phyloP scores from a whole-genome alignment of 495 filamentous ascomycete species.

The Podospora pseudopauciseta region DNA sequence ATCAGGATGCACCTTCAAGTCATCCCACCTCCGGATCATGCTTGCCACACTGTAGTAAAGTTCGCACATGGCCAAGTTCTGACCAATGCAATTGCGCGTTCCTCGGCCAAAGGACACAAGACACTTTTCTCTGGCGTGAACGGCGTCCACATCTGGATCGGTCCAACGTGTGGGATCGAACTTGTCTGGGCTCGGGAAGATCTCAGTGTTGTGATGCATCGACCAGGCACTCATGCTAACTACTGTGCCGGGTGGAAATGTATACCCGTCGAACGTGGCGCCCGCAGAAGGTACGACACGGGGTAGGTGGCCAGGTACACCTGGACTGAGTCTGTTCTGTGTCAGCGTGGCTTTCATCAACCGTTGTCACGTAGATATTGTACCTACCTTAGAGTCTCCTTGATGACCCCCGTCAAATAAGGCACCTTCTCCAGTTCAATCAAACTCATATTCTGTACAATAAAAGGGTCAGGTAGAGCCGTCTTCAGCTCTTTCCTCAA shows the following conservation, averaged over 20 bases:
- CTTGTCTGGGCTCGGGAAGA: conserved; percentile 37
- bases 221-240: conserved; percentile 24
- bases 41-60: conserved; percentile 24
- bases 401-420: conserved; percentile 35
- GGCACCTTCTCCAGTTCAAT: conserved; percentile 31
- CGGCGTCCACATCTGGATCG: conserved; percentile 25
- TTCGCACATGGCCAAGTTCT: conserved; percentile 57
- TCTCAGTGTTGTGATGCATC: conserved; percentile 38
- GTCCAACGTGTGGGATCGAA: conserved; percentile 51
- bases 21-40: neutral
- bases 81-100: conserved; percentile 49
- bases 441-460: conserved; percentile 14
- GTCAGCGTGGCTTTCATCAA: neutral
- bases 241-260: conserved; percentile 17
- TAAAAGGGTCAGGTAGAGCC: conserved; percentile 32
- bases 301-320: conserved; percentile 22
- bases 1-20: neutral
- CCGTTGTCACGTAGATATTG: neutral
- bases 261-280: conserved; percentile 22
- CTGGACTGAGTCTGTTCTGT: conserved; percentile 20
- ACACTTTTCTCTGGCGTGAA: conserved; percentile 33
- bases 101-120: conserved; percentile 57
- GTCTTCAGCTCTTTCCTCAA: conserved; percentile 33
- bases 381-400: conserved; percentile 29
- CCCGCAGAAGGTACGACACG: conserved; percentile 27